Percentiles rank a stretch among this genome's conserved stretches.
phyloP scores from a whole-genome alignment of 1,284 basidiomycete species.

The Apiotrichum domesticum region DNA sequence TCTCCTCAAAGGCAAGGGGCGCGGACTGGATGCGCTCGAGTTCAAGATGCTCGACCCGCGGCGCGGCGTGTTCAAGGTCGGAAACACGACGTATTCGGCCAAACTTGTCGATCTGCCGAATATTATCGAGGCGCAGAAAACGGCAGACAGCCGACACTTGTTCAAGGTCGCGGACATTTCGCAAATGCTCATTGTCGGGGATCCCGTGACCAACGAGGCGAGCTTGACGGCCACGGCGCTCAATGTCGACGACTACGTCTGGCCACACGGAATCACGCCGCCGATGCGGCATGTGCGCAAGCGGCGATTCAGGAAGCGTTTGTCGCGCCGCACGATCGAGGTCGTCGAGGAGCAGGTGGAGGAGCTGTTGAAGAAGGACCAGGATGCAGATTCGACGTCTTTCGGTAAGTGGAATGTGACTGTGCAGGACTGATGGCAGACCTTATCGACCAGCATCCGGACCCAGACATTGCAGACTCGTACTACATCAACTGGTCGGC shows the following conservation, averaged over 20 bases:
- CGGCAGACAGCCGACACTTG: slow-evolving; percentile 89
- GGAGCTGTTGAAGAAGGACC: slow-evolving; percentile 78
- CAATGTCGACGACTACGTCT: slow-evolving; percentile 93
- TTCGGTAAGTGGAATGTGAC: slow-evolving; percentile 21
- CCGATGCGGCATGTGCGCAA: slow-evolving; percentile 88
- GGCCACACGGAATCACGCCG: slow-evolving; percentile 93
- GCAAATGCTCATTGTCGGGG: slow-evolving; percentile 81
- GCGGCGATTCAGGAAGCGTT: slow-evolving; percentile 75
- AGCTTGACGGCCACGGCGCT: slow-evolving; percentile 55
- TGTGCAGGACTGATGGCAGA: slow-evolving; percentile 15
- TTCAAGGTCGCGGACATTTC: slow-evolving; percentile 99
- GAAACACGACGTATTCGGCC: slow-evolving; percentile 71
- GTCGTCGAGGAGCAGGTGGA: slow-evolving; percentile 97
- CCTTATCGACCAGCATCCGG: slow-evolving; percentile 34
- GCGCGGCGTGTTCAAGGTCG: slow-evolving; percentile 82
- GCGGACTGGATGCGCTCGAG: slow-evolving; percentile 75
- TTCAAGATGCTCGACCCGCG: slow-evolving; percentile 99
- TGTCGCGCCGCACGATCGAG: slow-evolving; percentile 69
- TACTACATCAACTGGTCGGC: slow-evolving; percentile 34
- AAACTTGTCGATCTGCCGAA: slow-evolving; percentile 96
- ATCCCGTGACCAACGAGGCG: slow-evolving; percentile 67
- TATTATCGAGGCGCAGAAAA: slow-evolving; percentile 94
- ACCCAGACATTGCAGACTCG: slow-evolving; percentile 34
- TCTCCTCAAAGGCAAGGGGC: slow-evolving; percentile 71
- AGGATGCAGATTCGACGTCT: slow-evolving; percentile 58